Conservation (phyloP, 371 early-diverging fungal species). For the Mortierella sp. region DNA sequence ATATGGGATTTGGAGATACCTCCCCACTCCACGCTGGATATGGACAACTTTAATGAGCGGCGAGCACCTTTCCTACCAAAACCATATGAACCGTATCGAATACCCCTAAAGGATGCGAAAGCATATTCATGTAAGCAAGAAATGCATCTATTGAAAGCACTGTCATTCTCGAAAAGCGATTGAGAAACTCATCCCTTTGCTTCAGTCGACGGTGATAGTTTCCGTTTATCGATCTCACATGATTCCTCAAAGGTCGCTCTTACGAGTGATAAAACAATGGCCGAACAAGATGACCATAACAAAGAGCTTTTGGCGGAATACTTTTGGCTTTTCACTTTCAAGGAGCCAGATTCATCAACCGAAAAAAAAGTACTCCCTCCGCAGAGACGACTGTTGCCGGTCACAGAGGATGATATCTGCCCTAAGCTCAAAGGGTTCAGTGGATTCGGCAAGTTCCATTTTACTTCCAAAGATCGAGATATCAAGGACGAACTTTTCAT, state of each 20-base stretch:
- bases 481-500: slow-evolving; percentile 3
- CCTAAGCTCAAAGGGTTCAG: too few species aligned
- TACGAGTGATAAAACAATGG: neutral
- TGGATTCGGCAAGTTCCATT: slow-evolving; percentile 11
- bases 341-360: neutral
- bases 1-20: neutral
- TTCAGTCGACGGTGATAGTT: too few species aligned
- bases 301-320: neutral
- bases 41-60: too few species aligned
- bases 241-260: too few species aligned
- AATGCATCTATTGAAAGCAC: too few species aligned
- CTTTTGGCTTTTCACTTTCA: neutral
- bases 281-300: neutral
- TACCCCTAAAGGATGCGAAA: too few species aligned
- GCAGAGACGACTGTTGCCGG: neutral
- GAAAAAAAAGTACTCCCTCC: neutral
- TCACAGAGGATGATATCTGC: neutral
- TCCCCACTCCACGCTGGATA: too few species aligned
- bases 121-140: too few species aligned
- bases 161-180: too few species aligned
- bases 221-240: too few species aligned
- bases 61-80: neutral
- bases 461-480: neutral
- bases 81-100: too few species aligned
- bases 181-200: too few species aligned